These are phyloP conservation scores for Diutina scorzettiae DNA, from an alignment of 1,139 yeast species.

Conservation along the genomic window DNA sequence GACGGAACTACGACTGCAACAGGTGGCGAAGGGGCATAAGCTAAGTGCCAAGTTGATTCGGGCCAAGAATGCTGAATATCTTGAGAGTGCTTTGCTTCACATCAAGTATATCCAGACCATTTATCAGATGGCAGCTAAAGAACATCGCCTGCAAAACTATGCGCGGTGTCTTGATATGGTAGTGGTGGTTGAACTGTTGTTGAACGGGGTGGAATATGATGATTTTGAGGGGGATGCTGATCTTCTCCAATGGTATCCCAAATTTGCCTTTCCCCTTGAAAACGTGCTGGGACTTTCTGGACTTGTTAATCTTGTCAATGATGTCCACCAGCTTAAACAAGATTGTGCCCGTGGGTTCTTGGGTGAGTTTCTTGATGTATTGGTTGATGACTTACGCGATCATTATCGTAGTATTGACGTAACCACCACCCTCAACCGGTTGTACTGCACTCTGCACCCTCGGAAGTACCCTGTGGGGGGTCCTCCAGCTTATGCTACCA, in stretches of 20 bases:
- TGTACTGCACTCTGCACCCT: constrained; percentile 20
- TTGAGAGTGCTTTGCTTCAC: constrained; percentile 1
- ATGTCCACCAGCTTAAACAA: constrained; percentile 35
- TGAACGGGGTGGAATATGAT: constrained; percentile 35
- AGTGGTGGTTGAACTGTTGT: constrained; percentile 37
- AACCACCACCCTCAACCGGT: constrained; percentile 42
- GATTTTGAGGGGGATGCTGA: constrained; percentile 14
- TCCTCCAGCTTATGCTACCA: constrained; percentile 17
- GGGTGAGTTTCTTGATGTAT: constrained; percentile 38
- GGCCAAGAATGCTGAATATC: neutral
- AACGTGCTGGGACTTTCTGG: constrained; percentile 51
- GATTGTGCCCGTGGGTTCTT: constrained; percentile 62
- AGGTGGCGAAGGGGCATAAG: constrained; percentile 19
- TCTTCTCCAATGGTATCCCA: constrained; percentile 18
- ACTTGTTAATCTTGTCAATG: constrained; percentile 41
- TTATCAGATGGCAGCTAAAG: neutral
- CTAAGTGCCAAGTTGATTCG: neutral
- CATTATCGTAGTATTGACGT: constrained; percentile 41
- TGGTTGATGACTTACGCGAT: constrained; percentile 47
- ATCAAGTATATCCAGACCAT: neutral
- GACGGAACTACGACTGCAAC: constrained; percentile 31
- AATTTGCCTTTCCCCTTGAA: constrained; percentile 38
- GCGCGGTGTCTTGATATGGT: neutral
- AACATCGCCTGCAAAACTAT: neutral
- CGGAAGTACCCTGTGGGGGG: constrained; percentile 11